These are phyloP conservation scores for Heterobasidion occidentale DNA, from an alignment of 1,284 basidiomycete genomes.

Conservation along the genomic window DNA sequence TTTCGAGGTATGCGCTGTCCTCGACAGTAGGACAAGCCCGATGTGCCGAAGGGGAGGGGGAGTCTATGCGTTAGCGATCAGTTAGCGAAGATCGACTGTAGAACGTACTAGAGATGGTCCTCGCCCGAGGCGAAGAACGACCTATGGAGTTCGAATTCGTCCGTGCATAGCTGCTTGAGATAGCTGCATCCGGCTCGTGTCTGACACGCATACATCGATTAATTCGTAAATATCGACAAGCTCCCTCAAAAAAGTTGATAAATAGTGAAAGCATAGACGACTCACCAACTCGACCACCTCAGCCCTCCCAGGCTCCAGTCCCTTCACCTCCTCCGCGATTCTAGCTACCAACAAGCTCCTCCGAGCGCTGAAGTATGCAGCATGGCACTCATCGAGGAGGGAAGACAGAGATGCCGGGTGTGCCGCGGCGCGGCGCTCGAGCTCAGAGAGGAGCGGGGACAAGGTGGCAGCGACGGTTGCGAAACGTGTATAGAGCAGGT, in stretches of 20 bases:
- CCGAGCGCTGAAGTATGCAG: too few relatives aligned
- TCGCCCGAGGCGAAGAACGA: conserved; percentile 85
- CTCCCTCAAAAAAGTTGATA: background rate
- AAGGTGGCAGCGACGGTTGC: too few relatives aligned
- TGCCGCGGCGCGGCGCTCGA: too few relatives aligned
- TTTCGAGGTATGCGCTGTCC: conserved; percentile 76
- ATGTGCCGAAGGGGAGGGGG: background rate
- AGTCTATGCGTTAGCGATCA: background rate
- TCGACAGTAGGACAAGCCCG: background rate
- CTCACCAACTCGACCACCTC: conserved; percentile 83
- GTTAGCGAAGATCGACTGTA: background rate
- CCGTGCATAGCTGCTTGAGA: conserved; percentile 81
- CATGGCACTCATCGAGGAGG: too few relatives aligned
- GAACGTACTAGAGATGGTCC: conserved; percentile 73
- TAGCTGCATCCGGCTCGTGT: conserved; percentile 86
- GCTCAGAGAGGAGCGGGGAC: too few relatives aligned
- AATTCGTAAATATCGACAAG: background rate
- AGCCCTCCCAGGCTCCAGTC: conserved; percentile 68
- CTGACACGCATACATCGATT: conserved; percentile 28
- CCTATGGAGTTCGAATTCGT: conserved; percentile 81
- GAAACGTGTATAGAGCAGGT: too few relatives aligned
- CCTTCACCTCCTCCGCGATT: conserved; percentile 73
- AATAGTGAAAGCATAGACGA: conserved; percentile 4
- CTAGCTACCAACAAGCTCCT: too few relatives aligned
- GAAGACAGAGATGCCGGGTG: too few relatives aligned